Evolutionary conservation across 257 asterid genomes (phyloP).

Genomic region (Salvia miltiorrhiza): DNA sequence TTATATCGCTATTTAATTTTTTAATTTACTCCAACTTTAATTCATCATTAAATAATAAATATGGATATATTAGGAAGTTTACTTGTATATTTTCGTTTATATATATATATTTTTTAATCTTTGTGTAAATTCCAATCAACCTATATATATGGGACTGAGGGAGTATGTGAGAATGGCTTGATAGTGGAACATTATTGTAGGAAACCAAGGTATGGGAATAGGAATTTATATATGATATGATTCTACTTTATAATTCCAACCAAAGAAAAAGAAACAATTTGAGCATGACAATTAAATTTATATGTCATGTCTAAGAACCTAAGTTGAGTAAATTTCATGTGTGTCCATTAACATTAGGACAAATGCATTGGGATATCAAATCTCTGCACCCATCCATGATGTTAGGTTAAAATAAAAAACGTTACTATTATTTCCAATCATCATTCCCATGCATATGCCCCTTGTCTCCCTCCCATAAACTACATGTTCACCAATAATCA

Average conservation of each 20-base stretch:
- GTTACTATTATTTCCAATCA: conserved; percentile 5
- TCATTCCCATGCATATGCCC: conserved; percentile 19
- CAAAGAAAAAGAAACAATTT: neutral
- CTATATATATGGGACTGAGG: too few relatives aligned
- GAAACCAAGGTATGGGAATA: too few relatives aligned
- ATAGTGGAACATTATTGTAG: too few relatives aligned
- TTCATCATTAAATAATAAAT: too few relatives aligned
- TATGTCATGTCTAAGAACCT: neutral
- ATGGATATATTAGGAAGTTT: too few relatives aligned
- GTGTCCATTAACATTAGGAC: conserved; percentile 38
- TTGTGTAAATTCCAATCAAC: too few relatives aligned
- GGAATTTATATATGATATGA: neutral
- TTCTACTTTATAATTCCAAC: neutral
- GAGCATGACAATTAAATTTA: neutral
- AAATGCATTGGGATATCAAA: conserved; percentile 35
- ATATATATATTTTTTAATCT: too few relatives aligned
- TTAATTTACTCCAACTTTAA: too few relatives aligned
- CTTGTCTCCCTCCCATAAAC: conserved; percentile 29
- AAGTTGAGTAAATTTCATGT: conserved; percentile 1
- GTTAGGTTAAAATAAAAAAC: conserved; percentile 15
- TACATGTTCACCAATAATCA: conserved; percentile 3
- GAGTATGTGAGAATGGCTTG: too few relatives aligned
- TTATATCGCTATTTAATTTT: too few relatives aligned
- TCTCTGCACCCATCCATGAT: conserved; percentile 23
- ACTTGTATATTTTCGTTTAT: too few relatives aligned